These are phyloP conservation scores for Biscogniauxia mediterranea DNA, from an alignment of 2,329 filamentous ascomycete species.

Conservation along the genomic window DNA sequence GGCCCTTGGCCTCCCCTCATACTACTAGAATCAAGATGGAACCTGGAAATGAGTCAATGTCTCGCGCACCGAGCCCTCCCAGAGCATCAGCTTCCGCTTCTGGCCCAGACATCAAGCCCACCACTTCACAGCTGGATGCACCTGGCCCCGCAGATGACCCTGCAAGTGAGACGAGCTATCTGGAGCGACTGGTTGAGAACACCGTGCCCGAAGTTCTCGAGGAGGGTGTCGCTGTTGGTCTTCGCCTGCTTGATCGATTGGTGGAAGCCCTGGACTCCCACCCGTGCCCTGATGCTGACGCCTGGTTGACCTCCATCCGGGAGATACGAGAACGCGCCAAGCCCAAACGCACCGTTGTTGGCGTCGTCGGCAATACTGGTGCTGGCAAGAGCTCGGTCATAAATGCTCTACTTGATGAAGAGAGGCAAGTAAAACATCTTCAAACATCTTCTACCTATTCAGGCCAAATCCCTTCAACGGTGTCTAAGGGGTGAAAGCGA, in stretches of 20 bases:
- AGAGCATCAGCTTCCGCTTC: neutral
- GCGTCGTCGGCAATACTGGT: constrained; percentile 61
- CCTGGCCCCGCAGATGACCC: neutral
- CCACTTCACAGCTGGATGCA: neutral
- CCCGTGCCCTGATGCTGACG: constrained; percentile 6
- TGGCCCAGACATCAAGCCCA: neutral
- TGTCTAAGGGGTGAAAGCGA: too few relatives aligned
- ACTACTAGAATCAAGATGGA: neutral
- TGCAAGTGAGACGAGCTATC: constrained; percentile 7
- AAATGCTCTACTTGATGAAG: constrained; percentile 62
- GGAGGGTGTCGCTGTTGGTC: constrained; percentile 17
- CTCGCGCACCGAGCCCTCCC: neutral
- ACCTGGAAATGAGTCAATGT: neutral
- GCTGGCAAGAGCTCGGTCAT: constrained; percentile 62
- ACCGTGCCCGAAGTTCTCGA: constrained; percentile 20
- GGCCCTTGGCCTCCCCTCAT: neutral
- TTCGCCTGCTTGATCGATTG: constrained; percentile 18
- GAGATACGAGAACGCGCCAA: constrained; percentile 38
- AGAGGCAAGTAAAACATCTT: constrained; percentile 35
- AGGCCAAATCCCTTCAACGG: too few relatives aligned
- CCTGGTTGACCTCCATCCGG: constrained; percentile 41
- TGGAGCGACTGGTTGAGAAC: constrained; percentile 19
- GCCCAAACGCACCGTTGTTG: constrained; percentile 46
- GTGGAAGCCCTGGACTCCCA: constrained; percentile 8
- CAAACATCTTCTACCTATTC: constrained; percentile 21